Conservation (phyloP, 192 early-diverging fungal genomes). For the Coemansia sp. region DNA sequence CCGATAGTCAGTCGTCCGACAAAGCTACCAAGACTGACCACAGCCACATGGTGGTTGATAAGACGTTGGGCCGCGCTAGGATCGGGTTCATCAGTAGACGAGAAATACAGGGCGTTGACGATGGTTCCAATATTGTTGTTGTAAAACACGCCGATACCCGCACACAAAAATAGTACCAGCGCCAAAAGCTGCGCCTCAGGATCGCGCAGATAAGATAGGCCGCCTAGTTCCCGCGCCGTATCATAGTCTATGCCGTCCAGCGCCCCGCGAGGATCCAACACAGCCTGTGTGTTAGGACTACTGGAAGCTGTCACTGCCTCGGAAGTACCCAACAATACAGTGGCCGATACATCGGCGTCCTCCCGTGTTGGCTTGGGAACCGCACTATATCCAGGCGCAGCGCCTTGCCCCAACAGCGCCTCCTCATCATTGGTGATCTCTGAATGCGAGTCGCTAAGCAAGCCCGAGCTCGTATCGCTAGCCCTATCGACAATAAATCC, state of each 20-base stretch:
- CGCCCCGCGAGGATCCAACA: conserved; percentile 4
- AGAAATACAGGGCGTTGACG: conserved; percentile 55
- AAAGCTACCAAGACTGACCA: conserved; percentile 54
- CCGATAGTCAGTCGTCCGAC: conserved; percentile 48
- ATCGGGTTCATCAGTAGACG: conserved; percentile 30
- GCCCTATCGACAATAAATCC: conserved; percentile 45
- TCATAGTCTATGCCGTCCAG: conserved; percentile 51
- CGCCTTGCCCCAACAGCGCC: conserved; percentile 7
- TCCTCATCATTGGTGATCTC: conserved; percentile 25
- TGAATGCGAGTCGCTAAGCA: conserved; percentile 13
- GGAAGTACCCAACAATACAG: neutral
- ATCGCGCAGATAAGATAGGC: conserved; percentile 44
- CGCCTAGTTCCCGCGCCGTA: conserved; percentile 52
- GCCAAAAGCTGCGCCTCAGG: conserved; percentile 54
- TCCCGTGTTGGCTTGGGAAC: neutral
- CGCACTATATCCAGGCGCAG: conserved; percentile 13
- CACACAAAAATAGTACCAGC: conserved; percentile 52
- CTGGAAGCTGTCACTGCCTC: neutral
- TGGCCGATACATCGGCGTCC: neutral
- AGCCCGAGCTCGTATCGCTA: conserved; percentile 29
- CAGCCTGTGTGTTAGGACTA: neutral
- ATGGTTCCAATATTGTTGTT: conserved; percentile 59
- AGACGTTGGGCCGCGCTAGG: conserved; percentile 48
- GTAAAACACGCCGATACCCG: conserved; percentile 57
- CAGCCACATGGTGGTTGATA: conserved; percentile 55